These are phyloP conservation scores for Massariosphaeria phaeospora DNA, from an alignment of 495 filamentous ascomycete species.

Conservation along the genomic window DNA sequence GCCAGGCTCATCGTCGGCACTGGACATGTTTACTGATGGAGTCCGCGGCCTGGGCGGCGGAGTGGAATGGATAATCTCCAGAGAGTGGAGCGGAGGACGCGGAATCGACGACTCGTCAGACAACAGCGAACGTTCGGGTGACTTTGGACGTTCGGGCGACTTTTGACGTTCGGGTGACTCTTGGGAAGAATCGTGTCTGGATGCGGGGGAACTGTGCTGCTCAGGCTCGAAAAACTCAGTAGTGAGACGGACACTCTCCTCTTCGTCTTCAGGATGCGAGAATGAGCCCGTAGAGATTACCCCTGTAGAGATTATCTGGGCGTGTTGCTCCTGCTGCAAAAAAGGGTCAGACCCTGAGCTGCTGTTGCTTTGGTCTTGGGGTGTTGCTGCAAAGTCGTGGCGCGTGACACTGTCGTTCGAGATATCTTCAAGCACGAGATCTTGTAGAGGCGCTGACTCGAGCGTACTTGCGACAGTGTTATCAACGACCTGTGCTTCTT, in stretches of 20 bases:
- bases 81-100: conserved; percentile 3
- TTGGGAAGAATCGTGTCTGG: conserved; percentile 11
- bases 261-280: background rate
- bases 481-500: background rate
- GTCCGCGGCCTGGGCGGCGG: background rate
- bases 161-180: too few species aligned
- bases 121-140: background rate
- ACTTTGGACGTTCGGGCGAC: background rate
- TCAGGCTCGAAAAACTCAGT: conserved; percentile 1
- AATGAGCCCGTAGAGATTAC: too few species aligned
- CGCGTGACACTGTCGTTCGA: background rate
- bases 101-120: background rate
- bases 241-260: conserved; percentile 4
- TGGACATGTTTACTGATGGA: conserved; percentile 6
- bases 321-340: too few species aligned
- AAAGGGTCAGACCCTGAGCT: too few species aligned
- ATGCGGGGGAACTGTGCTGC: background rate
- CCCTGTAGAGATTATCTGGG: too few species aligned
- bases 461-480: background rate
- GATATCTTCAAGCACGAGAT: background rate
- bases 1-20: background rate
- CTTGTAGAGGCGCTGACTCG: too few species aligned
- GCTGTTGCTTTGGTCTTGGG: background rate
- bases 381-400: background rate
- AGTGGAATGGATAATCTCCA: background rate